phyloP scores from a whole-genome alignment of 495 filamentous ascomycete species.

The Sordaria brevicollis region DNA sequence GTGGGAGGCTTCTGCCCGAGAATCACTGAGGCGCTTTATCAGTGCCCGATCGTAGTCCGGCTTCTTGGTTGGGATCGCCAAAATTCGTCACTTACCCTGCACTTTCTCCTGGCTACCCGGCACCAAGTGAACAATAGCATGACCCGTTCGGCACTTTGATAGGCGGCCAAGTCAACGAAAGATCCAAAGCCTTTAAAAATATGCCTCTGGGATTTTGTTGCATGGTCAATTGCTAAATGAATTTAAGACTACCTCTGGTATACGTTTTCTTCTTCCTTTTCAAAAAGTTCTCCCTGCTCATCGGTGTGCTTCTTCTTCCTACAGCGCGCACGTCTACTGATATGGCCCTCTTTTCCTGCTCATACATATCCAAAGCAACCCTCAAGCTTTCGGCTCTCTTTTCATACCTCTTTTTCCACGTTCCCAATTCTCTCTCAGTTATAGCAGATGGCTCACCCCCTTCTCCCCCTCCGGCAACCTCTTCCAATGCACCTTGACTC shows the following conservation, averaged over 20 bases:
- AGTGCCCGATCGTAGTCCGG: neutral
- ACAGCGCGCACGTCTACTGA: neutral
- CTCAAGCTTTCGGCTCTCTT: neutral
- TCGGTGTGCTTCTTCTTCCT: neutral
- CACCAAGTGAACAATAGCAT: neutral
- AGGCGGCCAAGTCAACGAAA: neutral
- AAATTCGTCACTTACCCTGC: neutral
- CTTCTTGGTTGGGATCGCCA: neutral
- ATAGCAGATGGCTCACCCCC: neutral
- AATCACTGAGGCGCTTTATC: neutral
- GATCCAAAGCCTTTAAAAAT: neutral
- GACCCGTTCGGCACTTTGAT: neutral
- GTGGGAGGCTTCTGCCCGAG: neutral
- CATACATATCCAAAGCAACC: neutral
- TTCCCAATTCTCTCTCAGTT: neutral
- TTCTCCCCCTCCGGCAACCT: constrained; percentile 12
- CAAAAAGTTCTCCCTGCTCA: neutral
- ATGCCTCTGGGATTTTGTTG: too few species aligned
- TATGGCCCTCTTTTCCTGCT: neutral
- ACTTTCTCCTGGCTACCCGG: neutral
- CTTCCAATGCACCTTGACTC: constrained; percentile 67
- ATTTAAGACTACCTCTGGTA: neutral
- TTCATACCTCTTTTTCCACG: neutral
- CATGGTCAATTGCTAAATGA: neutral
- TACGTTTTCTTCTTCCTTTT: neutral